Conservation (phyloP, 2,329 filamentous ascomycete species). For the Zymoseptoria passerinii region DNA sequence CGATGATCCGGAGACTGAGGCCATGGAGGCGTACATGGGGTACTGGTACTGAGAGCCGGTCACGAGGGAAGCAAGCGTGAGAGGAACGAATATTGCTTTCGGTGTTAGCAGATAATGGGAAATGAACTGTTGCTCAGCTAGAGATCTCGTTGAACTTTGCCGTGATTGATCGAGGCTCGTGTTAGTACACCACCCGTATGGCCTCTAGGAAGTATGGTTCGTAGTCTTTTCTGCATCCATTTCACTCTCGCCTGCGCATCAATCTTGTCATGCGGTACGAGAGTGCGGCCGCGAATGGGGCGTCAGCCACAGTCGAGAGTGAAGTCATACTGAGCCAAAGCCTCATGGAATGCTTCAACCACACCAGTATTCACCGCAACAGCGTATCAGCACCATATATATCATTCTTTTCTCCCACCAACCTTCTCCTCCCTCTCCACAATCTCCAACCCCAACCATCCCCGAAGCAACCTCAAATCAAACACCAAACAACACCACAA, state of each 20-base stretch:
- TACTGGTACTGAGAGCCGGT: neutral
- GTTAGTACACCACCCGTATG: too few relatives aligned
- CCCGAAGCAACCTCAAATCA: neutral
- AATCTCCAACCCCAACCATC: neutral
- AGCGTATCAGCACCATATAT: neutral
- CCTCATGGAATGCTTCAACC: neutral
- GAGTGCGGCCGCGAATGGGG: too few relatives aligned
- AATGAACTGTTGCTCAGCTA: neutral
- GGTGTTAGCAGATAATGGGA: neutral
- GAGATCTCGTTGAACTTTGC: too few relatives aligned
- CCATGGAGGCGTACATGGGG: neutral
- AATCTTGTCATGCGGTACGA: too few relatives aligned
- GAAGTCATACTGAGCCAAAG: neutral
- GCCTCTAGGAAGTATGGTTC: too few relatives aligned
- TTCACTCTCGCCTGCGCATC: too few relatives aligned
- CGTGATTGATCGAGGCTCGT: too few relatives aligned
- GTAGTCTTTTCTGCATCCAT: too few relatives aligned
- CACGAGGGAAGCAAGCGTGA: neutral
- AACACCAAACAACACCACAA: neutral
- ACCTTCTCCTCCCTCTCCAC: neutral
- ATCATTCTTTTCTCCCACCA: too few relatives aligned
- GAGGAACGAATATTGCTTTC: neutral
- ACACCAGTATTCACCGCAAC: neutral
- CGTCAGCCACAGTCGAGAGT: too few relatives aligned
- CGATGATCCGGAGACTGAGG: neutral